Base-by-base conservation (phyloP, 768 basidiomycete species). In the Lentinula sp. region DNA sequence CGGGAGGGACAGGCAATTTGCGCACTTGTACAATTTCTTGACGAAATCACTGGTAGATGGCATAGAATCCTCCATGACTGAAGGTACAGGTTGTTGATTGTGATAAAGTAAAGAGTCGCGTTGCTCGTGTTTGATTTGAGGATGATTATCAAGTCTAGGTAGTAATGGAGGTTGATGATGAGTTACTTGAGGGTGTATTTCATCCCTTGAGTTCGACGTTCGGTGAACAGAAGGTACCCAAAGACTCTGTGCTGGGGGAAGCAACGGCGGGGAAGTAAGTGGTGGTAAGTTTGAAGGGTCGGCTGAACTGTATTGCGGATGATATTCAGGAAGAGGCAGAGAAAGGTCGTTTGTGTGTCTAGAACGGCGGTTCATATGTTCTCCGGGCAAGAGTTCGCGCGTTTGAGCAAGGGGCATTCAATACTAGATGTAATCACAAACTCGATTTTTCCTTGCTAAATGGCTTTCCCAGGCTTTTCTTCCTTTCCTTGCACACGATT, bases 11-110 rank as follows among this genome's bases (percentile, higher is more conserved):
- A 39, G 34, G 72, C 10, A 50, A 18, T 39, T 16, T 42, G 75
- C 82, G 63, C 48, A 94, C 93, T 89, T 91, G 88, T 89, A 95
- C 8, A 96, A 76, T 71, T 95, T 95, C 78, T 95, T 95, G 65
- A 95, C 93, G 70, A 96, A 96, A 74, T 95, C 93, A 67, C 86
- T 88, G 35, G 94, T 90, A n/a, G 88, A 84, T 1, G 91, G 88
- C 89, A 92, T 88, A 60, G 80, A 78, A 68, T 92, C 91, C 61
- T 92, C 91, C 59, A 60, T 60, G 18, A 31, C 37, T 59, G 56
- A 10, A 45, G 15, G 15, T 28, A 28, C 21, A 42, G 57, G 46
- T 11, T 48, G 57, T 23, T 48, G 43, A 56, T 56, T 56, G 23
- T 37, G 55, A 56, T 56, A 56, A n/a, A 28, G 57, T 40, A 49